Conservation (phyloP, 495 filamentous ascomycete genomes). For the Xylaria telfairii region DNA sequence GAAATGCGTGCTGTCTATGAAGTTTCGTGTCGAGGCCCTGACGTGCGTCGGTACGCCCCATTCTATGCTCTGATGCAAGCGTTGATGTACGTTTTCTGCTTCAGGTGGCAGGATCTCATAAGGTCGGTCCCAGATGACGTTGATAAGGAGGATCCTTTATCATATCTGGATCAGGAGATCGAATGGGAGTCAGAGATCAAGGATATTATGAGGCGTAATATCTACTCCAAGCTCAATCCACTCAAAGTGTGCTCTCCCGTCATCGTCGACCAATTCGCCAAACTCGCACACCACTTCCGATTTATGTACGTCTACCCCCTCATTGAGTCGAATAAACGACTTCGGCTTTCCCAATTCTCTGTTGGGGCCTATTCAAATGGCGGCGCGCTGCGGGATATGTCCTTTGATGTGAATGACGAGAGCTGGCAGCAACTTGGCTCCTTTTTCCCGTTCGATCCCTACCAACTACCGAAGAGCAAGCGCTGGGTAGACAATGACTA, state of each 20-base stretch:
- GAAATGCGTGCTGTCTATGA: conserved; percentile 69
- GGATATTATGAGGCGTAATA: conserved; percentile 71
- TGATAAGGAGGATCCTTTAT: conserved; percentile 61
- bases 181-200: conserved; percentile 76
- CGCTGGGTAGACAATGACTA: conserved; percentile 88
- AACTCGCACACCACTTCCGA: conserved; percentile 78
- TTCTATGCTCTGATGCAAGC: conserved; percentile 94
- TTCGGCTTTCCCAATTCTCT: conserved; percentile 68
- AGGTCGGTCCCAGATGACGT: conserved; percentile 55
- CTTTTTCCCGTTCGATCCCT: conserved; percentile 97
- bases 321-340: conserved; percentile 88
- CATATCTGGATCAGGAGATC: conserved; percentile 65
- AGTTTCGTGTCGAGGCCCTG: conserved; percentile 74
- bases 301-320: conserved; percentile 87
- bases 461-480: conserved; percentile 82
- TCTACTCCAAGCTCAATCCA: conserved; percentile 89
- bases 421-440: conserved; percentile 81
- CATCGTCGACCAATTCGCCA: conserved; percentile 90
- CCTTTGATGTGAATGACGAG: conserved; percentile 65
- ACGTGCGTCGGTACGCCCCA: conserved; percentile 78
- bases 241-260: conserved; percentile 93
- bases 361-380: conserved; percentile 51
- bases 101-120: conserved; percentile 91
- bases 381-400: conserved; percentile 67
- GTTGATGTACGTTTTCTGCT: conserved; percentile 94